Evolutionary conservation across 495 filamentous ascomycete species (phyloP), one percentile per base, ranked within the genome.

Genomic region (Podospora bellae-mahoneyi): DNA sequence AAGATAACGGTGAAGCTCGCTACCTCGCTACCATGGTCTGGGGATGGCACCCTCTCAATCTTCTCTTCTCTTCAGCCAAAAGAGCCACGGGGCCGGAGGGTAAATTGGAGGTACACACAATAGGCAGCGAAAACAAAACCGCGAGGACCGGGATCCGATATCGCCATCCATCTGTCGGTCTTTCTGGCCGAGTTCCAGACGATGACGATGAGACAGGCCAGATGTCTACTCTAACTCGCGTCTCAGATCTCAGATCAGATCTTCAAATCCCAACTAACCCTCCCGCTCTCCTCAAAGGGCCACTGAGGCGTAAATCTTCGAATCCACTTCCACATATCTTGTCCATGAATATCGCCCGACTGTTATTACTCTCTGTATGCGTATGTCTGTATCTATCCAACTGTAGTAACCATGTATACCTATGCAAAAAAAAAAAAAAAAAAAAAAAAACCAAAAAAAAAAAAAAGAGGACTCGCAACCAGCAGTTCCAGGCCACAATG

Each of bases 341-440:
- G 13, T 16, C 13, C 39, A 48, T 18, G 39, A 4, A 48, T 48
- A 13, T 48, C 39, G 13, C 39, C 9, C 13, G 5, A 48, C 2
- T 30, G 9, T 23, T 5, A 59, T 20, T 59, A 15, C 19, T 59
- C 7, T 59, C 0, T 20, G 56, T 3, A 5, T 20, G 18, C 7
- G 56, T 26, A 59, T 59, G 16, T 59, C 26, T 59, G 56, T n/a
- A 26, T 20, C 3, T 23, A 13, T 58, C 19, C 6, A 27, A n/a
- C 23, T 61, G 26, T 61, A 26, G 59, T n/a, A 61, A 28, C 5
- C 32, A 61, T 61, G 27, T 61, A 28, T 61, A 30, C 26, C 5
- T 61, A 61, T 61, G 59, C 27, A 27, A 27, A 30, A 26, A 15
- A 28, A 20, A 26, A 58, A 15, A 27, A 30, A 20, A 58, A 58